phyloP scores from a whole-genome alignment of 1,284 basidiomycete species.

The Violaceomyces palustris region DNA sequence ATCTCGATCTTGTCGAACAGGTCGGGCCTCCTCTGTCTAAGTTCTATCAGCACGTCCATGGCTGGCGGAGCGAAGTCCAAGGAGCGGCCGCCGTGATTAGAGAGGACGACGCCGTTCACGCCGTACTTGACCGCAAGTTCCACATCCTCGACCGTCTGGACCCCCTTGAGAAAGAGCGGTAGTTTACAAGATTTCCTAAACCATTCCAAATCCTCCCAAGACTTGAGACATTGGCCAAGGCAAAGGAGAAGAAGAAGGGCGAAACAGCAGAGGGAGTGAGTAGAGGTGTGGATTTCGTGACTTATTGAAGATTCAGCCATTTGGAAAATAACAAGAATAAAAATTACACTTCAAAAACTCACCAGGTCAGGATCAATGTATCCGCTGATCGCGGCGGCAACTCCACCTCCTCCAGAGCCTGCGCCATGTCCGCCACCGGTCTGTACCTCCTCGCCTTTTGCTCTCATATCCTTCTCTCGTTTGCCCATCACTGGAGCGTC shows the following conservation, averaged over 20 bases:
- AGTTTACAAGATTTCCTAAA: conserved; percentile 68
- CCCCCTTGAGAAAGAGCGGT: conserved; percentile 79
- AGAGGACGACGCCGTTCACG: conserved; percentile 54
- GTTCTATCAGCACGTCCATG: conserved; percentile 58
- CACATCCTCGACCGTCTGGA: conserved; percentile 62
- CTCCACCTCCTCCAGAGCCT: conserved; percentile 45
- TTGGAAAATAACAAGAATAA: background rate
- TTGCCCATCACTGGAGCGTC: conserved; percentile 82
- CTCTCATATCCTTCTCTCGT: conserved; percentile 68
- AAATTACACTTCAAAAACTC: too few species aligned
- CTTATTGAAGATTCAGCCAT: too few species aligned
- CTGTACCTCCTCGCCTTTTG: conserved; percentile 53
- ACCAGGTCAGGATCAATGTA: conserved; percentile 57
- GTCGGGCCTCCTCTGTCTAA: conserved; percentile 60
- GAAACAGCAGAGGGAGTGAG: too few species aligned
- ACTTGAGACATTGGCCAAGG: too few species aligned
- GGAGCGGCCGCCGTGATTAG: conserved; percentile 56
- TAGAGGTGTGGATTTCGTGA: too few species aligned
- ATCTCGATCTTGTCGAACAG: conserved; percentile 64
- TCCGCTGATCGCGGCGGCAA: conserved; percentile 56
- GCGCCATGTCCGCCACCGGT: conserved; percentile 39
- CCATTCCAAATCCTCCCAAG: conserved; percentile 65
- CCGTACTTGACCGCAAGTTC: conserved; percentile 61
- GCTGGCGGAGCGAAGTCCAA: conserved; percentile 47
- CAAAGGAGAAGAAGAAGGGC: too few species aligned